phyloP scores from a whole-genome alignment of 1,284 basidiomycete species.

The Ceratobasidium sp. region DNA sequence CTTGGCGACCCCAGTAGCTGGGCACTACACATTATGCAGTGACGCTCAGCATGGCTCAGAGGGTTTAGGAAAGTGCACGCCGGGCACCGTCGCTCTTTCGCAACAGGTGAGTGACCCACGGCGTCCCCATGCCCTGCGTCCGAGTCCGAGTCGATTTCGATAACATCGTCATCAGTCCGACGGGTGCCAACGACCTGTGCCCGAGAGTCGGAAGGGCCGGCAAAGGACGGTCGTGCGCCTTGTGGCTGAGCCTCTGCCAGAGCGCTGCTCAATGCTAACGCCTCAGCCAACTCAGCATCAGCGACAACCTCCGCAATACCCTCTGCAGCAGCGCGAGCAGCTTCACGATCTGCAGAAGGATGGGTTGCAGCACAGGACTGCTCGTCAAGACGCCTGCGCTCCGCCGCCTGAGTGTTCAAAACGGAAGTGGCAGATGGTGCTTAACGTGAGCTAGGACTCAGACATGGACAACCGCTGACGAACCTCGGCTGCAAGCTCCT shows the following conservation, averaged over 20 bases:
- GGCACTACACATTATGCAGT: constrained; percentile 34
- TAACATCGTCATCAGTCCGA: background rate
- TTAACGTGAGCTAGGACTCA: background rate
- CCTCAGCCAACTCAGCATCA: constrained; percentile 71
- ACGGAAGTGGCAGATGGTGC: background rate
- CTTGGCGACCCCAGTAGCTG: background rate
- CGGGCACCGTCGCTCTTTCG: constrained; percentile 7
- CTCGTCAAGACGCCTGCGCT: constrained; percentile 75
- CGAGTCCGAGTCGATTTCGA: constrained; percentile 29
- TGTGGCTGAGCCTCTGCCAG: constrained; percentile 45
- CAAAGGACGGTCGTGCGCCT: background rate
- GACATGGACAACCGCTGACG: constrained; percentile 51
- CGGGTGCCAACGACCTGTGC: background rate
- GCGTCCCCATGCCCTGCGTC: background rate
- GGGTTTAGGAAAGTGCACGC: constrained; percentile 44
- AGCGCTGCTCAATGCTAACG: constrained; percentile 64
- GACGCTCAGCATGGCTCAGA: constrained; percentile 8
- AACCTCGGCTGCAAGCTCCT: constrained; percentile 81
- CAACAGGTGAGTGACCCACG: background rate
- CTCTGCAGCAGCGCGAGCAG: constrained; percentile 61
- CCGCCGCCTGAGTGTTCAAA: constrained; percentile 69
- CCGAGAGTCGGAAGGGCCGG: background rate
- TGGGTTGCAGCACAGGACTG: constrained; percentile 64
- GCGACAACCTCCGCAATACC: constrained; percentile 75
- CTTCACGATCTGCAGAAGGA: constrained; percentile 37